Evolutionary conservation across 306 rosid species (phyloP).

Genomic region (Aeschynomene evenia): DNA sequence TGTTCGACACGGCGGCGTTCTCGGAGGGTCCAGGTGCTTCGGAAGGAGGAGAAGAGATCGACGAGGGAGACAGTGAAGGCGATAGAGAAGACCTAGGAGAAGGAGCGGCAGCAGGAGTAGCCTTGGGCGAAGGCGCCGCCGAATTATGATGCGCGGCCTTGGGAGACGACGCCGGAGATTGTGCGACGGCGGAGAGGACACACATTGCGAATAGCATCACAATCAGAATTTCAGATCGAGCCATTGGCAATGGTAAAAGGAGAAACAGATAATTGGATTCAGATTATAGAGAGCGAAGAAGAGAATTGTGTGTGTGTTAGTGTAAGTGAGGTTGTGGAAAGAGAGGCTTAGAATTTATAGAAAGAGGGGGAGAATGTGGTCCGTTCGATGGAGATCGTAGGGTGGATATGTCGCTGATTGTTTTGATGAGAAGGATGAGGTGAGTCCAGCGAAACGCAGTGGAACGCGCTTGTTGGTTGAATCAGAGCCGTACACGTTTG

Average conservation of each 20-base stretch:
- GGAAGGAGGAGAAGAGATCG: slow-evolving; percentile 36
- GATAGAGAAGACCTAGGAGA: slow-evolving; percentile 10
- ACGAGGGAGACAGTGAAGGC: slow-evolving; percentile 22
- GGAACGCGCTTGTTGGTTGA: slow-evolving; percentile 2
- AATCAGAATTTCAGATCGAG: not conserved
- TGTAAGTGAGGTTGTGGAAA: not conserved
- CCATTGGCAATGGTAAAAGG: slow-evolving; percentile 14
- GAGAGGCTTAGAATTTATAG: slow-evolving; percentile 16
- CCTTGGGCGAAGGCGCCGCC: not conserved
- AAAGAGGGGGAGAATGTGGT: not conserved
- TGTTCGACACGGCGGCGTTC: slow-evolving; percentile 10
- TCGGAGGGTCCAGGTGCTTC: slow-evolving; percentile 30
- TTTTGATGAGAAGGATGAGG: not conserved
- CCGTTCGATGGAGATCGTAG: not conserved
- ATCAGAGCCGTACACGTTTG: not conserved
- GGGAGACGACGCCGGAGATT: slow-evolving; percentile 34
- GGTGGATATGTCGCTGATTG: slow-evolving; percentile 2
- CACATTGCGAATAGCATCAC: slow-evolving; percentile 10
- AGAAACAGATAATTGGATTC: not conserved
- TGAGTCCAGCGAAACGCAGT: not conserved
- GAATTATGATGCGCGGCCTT: not conserved
- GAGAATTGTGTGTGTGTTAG: not conserved
- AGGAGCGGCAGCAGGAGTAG: not conserved
- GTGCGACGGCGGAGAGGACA: slow-evolving; percentile 26
- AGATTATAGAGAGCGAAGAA: not conserved